Base-by-base conservation (phyloP, 78 protist species). In the Dictyostelium capitatum region DNA sequence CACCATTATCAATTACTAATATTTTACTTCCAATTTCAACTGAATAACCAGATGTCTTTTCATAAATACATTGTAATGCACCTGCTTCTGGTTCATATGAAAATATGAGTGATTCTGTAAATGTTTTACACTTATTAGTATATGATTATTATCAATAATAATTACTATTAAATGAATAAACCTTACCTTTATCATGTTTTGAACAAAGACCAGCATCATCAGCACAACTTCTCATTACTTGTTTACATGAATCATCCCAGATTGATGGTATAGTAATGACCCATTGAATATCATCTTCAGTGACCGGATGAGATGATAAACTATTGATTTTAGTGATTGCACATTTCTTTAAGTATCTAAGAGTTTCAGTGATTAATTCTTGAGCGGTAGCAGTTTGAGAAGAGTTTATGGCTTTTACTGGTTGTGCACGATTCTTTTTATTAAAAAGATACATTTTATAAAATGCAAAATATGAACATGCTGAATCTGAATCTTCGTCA, bases 211-310 rank as follows among this genome's bases (percentile, higher is more conserved):
- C 79, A 0, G 79, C 79, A 0, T 17, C 7, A 14, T 43, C 37
- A 0, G 79, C 79, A 72, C 79, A 72, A 11, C 11, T 20, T 20
- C 79, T 30, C 79, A 72, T 72, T 30, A 46, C 41, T 19, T 72
- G 79, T 72, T 72, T 72, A 11, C 48, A 11, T 11, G 79, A 30
- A 19, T 72, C 79, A 72, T 72, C 79, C 79, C 79, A 72, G 20
- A 72, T 72, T 43, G 79, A 3, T 0, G 56, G 79, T 17, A 72
- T 43, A 9, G 79, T 72, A 4, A 72, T 14, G 4, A 72, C 79
- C 79, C 79, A 72, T 46, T 43, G 79, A 6, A 72, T 19, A 19
- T 72, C 79, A 19, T 4, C 1, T 7, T 19, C 32, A 1, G 9
- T 1, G 1, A 72, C 41, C 5, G 4, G 30, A 6, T 1, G 12